These are phyloP conservation scores for Candida gigantensis DNA, from an alignment of 1,139 yeast species.

Conservation along the genomic window DNA sequence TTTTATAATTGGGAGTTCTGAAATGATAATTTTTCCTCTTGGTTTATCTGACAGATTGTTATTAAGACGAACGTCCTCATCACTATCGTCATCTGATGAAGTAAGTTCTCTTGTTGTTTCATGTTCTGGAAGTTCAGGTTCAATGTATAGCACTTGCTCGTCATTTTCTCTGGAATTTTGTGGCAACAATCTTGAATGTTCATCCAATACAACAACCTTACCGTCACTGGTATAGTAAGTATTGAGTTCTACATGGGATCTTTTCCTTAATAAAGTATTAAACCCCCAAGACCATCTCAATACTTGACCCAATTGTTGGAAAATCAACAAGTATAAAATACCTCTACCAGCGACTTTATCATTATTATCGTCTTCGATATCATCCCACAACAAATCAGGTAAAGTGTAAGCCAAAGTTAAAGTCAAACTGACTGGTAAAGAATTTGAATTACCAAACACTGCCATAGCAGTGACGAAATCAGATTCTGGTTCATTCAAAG, in stretches of 20 bases:
- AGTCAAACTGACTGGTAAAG: conserved; percentile 77
- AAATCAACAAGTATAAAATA: conserved; percentile 70
- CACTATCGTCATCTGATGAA: conserved; percentile 4
- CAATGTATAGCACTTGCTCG: conserved; percentile 13
- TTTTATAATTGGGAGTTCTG: conserved; percentile 17
- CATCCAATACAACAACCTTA: conserved; percentile 10
- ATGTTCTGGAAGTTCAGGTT: conserved; percentile 8
- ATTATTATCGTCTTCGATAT: conserved; percentile 59
- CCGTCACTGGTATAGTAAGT: conserved; percentile 24
- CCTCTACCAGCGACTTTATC: conserved; percentile 83
- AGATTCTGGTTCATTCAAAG: conserved; percentile 62
- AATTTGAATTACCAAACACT: conserved; percentile 81
- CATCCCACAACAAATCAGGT: conserved; percentile 76
- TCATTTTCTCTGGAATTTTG: conserved; percentile 1
- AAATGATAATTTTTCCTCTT: conserved; percentile 3
- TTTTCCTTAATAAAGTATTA: conserved; percentile 63
- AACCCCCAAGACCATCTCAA: conserved; percentile 94
- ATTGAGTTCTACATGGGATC: conserved; percentile 44
- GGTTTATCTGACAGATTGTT: no score
- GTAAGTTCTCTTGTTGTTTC: conserved; percentile 15
- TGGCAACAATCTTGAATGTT: conserved; percentile 12
- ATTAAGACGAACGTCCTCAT: conserved; percentile 2
- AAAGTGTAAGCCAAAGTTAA: conserved; percentile 69
- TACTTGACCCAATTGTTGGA: conserved; percentile 84
- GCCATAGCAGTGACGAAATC: conserved; percentile 89